A percentile compares a stretch with the other conserved stretches of the same genome.
These are phyloP conservation scores for Aaosphaeria pasadenensis DNA, from an alignment of 2,329 filamentous ascomycete species.

Conservation along the genomic window DNA sequence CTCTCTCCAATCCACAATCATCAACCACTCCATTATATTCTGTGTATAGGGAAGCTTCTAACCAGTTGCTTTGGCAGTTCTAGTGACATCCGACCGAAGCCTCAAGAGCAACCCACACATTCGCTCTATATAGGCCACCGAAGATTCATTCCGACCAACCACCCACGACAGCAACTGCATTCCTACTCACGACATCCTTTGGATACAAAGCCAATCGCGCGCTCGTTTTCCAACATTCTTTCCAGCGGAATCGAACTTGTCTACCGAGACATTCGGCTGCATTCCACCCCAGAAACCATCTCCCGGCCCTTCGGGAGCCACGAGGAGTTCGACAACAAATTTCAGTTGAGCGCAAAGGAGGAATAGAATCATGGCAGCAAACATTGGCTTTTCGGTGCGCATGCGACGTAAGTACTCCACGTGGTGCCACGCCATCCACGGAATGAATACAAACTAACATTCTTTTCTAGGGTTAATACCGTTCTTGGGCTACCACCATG, in stretches of 20 bases:
- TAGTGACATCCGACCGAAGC: constrained; percentile 25
- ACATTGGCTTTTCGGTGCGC: constrained; percentile 50
- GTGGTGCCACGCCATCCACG: neutral
- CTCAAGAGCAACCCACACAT: constrained; percentile 22
- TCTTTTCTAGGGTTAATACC: constrained; percentile 52
- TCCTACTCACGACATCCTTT: constrained; percentile 11
- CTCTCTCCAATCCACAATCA: constrained; percentile 9
- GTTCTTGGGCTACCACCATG: constrained; percentile 70
- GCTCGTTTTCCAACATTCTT: constrained; percentile 14
- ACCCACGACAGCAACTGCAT: constrained; percentile 12
- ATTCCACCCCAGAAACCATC: constrained; percentile 16
- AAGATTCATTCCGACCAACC: neutral
- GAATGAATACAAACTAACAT: constrained; percentile 19
- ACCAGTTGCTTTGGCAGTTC: constrained; percentile 29
- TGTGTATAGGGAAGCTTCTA: constrained; percentile 25
- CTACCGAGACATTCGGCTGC: constrained; percentile 23
- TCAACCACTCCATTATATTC: constrained; percentile 5
- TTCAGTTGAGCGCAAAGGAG: constrained; percentile 19
- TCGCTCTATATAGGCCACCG: constrained; percentile 11
- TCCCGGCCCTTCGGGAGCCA: constrained; percentile 43
- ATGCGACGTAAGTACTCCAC: constrained; percentile 43
- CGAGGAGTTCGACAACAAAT: constrained; percentile 22
- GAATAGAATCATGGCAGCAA: constrained; percentile 42
- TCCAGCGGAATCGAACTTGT: constrained; percentile 8
- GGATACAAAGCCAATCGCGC: constrained; percentile 20